These are phyloP conservation scores for Leccinum subatratum DNA, from an alignment of 1,284 basidiomycete genomes.

Conservation along the genomic window DNA sequence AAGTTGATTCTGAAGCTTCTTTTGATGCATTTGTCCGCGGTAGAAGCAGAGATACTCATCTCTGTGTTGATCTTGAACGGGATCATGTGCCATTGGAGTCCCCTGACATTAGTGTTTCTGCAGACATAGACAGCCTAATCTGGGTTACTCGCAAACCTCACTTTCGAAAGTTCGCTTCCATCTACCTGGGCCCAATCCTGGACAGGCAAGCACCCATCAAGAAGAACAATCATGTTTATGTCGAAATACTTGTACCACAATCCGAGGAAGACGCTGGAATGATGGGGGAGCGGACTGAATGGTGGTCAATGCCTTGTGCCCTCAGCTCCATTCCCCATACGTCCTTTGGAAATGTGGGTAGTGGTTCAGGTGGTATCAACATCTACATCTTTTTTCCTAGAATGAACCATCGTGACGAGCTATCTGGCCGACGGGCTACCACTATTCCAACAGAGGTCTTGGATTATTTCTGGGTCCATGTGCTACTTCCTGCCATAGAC, in stretches of 20 bases:
- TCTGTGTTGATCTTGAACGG: conserved; percentile 1
- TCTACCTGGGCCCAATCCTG: no score
- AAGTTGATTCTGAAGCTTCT: not conserved
- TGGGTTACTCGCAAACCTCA: not conserved
- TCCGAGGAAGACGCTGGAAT: no score
- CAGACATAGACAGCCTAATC: conserved; percentile 1
- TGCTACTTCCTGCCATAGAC: conserved; percentile 13
- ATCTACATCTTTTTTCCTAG: conserved; percentile 13
- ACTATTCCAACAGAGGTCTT: conserved; percentile 10
- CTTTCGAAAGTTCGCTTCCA: not conserved
- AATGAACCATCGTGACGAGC: conserved; percentile 17
- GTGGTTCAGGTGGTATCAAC: no score
- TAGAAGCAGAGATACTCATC: not conserved
- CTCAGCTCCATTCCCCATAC: no score
- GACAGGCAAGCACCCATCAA: no score
- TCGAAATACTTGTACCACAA: no score
- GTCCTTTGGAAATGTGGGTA: no score
- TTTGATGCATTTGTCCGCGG: not conserved
- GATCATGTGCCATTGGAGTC: not conserved
- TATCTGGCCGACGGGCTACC: not conserved
- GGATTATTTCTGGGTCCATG: conserved; percentile 8
- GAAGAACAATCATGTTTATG: no score
- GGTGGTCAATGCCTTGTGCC: no score
- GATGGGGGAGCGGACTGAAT: no score
- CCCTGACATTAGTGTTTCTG: not conserved